A percentile compares a stretch with the other conserved stretches of the same genome.
Conservation (phyloP, 768 basidiomycete species). For the Inosperma sp. region DNA sequence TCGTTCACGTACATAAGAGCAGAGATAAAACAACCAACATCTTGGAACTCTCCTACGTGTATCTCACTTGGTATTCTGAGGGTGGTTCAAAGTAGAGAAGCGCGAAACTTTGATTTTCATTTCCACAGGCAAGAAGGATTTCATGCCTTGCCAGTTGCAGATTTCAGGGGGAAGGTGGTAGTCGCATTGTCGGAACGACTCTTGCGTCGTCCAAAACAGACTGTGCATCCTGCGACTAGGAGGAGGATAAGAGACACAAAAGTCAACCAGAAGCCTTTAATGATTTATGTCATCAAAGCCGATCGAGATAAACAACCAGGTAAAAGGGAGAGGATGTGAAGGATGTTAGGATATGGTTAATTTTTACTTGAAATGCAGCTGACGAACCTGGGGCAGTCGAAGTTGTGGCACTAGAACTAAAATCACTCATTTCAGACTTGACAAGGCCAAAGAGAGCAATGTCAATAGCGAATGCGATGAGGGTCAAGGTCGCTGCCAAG, state of each 20-base stretch:
- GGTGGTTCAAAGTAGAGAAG: no score
- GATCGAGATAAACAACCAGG: neutral
- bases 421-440: slow-evolving; percentile 51
- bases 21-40: no score
- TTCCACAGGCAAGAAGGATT: no score
- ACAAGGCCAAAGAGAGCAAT: slow-evolving; percentile 65
- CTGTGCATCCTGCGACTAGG: slow-evolving; percentile 59
- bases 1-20: no score
- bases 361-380: neutral
- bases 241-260: slow-evolving; percentile 62
- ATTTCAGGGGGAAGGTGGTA: no score
- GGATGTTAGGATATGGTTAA: slow-evolving; percentile 3
- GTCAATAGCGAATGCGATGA: slow-evolving; percentile 74
- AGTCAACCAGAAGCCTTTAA: slow-evolving; percentile 69
- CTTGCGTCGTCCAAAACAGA: slow-evolving; percentile 63
- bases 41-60: no score
- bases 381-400: slow-evolving; percentile 59
- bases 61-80: no score
- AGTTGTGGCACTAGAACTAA: slow-evolving; percentile 45
- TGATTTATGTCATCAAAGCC: slow-evolving; percentile 4
- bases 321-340: neutral
- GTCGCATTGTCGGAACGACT: no score
- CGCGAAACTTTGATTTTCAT: no score
- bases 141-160: no score
- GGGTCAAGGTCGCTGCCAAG: slow-evolving; percentile 61